Evolutionary conservation across 2,329 filamentous ascomycete species (phyloP), one percentile per base, ranked within the genome.

Genomic region (Fusarium algeriense): DNA sequence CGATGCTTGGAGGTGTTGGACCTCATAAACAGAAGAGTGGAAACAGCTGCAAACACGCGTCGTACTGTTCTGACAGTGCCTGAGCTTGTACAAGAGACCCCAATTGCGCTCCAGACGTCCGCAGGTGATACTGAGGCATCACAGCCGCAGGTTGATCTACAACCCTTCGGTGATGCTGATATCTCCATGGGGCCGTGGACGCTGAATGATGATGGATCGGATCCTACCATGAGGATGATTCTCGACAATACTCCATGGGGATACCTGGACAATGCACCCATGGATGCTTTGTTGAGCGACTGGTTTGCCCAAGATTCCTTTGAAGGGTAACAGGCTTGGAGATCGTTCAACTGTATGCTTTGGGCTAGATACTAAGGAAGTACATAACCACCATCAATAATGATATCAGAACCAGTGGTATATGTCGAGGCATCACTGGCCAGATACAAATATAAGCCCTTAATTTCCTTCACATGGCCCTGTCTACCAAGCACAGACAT

Each of bases 401-500:
- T 28, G 7, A 65, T 38, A n/a, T 65, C 64, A 6, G 60, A 57
- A 10, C 64, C 64, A 3, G 64, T 67, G 23, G 45, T 65, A 8
- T 65, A 65, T 1, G 64, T 65, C 5, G 52, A 48, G 2, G 85
- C 85, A 64, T 86, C 84, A 34, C 84, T 85, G 14, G 83, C 83
- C 13, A 87, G 77, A 75, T 87, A 87, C 38, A 87, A 78, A 69
- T 87, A 88, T 20, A 85, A 78, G 5, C 87, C 89, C 84, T 90
- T 91, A 65, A 91, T 82, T 81, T 91, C 89, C 83, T 89, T 89
- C 3, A 89, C 88, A 75, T 91, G 85, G 4, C 87, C 89, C 66
- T 90, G 85, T 66, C 89, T 85, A n/a, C 88, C 85, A 13, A 87
- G 70, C 2, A 81, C 80, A 1, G 85, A 80, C 85, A 88, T 87